Evolutionary conservation across 306 rosid genomes (phyloP).

Genomic region (Fragaria nilgerrensis): DNA sequence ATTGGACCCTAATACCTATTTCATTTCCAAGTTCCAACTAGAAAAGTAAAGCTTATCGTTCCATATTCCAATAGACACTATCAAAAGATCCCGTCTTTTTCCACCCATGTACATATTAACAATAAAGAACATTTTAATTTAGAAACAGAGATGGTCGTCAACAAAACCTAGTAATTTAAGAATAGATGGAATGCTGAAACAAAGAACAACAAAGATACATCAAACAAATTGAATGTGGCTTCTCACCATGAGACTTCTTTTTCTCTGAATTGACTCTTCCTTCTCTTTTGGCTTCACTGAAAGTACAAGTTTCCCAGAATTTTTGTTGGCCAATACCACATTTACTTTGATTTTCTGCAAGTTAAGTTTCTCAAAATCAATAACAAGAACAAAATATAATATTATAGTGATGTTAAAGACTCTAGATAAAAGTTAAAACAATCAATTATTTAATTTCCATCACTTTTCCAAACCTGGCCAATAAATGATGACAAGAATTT

Average conservation of each 20-base stretch:
- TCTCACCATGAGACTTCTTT: slow-evolving; percentile 79
- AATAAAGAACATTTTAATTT: neutral
- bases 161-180: neutral
- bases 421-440: neutral
- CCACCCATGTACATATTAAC: neutral
- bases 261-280: slow-evolving; percentile 70
- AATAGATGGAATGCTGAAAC: neutral
- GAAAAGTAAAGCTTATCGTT: slow-evolving; percentile 4
- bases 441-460: slow-evolving; percentile 15
- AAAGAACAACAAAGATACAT: slow-evolving; percentile 13
- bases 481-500: slow-evolving; percentile 77
- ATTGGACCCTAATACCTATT: neutral
- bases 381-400: neutral
- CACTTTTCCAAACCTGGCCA: slow-evolving; percentile 71
- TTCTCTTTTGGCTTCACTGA: slow-evolving; percentile 75
- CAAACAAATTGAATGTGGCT: neutral
- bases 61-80: neutral
- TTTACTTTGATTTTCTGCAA: slow-evolving; percentile 76
- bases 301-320: slow-evolving; percentile 69
- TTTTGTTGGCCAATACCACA: slow-evolving; percentile 60
- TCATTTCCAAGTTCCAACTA: neutral
- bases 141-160: neutral
- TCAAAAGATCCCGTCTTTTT: neutral
- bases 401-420: slow-evolving; percentile 8
- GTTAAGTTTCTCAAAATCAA: slow-evolving; percentile 20